Percentiles rank a stretch among this genome's conserved stretches.
These are phyloP conservation scores for Entomortierella chlamydospora DNA, from an alignment of 192 early-diverging fungal species.

Conservation along the genomic window DNA sequence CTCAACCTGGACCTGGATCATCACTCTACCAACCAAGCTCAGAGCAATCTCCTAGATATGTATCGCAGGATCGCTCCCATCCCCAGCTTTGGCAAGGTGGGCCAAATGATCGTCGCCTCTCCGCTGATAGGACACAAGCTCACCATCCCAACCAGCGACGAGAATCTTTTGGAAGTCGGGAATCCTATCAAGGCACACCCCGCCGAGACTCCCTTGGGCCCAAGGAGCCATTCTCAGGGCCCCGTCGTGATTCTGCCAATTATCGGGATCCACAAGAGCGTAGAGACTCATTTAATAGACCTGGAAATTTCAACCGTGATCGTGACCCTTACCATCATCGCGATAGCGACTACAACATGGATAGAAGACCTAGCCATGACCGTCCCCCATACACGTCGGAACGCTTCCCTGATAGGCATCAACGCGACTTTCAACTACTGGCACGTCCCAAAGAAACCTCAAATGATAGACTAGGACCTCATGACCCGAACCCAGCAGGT, in stretches of 20 bases:
- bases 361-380: slow-evolving; percentile 31
- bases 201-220: slow-evolving; percentile 34
- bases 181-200: slow-evolving; percentile 7
- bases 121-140: slow-evolving; percentile 13
- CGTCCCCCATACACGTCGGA: slow-evolving; percentile 19
- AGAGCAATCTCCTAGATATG: slow-evolving; percentile 17
- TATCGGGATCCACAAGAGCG: slow-evolving; percentile 21
- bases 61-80: slow-evolving; percentile 21
- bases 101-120: slow-evolving; percentile 22
- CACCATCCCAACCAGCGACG: slow-evolving; percentile 22
- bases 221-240: slow-evolving; percentile 18
- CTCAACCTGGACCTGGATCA: slow-evolving; percentile 6
- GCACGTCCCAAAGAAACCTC: slow-evolving; percentile 29
- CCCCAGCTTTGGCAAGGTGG: slow-evolving; percentile 26
- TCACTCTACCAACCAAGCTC: slow-evolving; percentile 9
- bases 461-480: slow-evolving; percentile 17
- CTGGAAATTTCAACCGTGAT: slow-evolving; percentile 30
- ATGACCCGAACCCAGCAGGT: neutral
- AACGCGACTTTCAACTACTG: slow-evolving; percentile 39
- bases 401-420: slow-evolving; percentile 22
- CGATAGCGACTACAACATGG: slow-evolving; percentile 21
- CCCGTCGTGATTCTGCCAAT: slow-evolving; percentile 23
- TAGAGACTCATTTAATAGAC: slow-evolving; percentile 26
- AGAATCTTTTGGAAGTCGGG: slow-evolving; percentile 29
- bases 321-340: slow-evolving; percentile 23